A percentile compares a stretch with the other conserved stretches of the same genome.
Evolutionary conservation across 2,329 filamentous ascomycete species (phyloP).

Genomic region (Stagonosporopsis rhizophila): DNA sequence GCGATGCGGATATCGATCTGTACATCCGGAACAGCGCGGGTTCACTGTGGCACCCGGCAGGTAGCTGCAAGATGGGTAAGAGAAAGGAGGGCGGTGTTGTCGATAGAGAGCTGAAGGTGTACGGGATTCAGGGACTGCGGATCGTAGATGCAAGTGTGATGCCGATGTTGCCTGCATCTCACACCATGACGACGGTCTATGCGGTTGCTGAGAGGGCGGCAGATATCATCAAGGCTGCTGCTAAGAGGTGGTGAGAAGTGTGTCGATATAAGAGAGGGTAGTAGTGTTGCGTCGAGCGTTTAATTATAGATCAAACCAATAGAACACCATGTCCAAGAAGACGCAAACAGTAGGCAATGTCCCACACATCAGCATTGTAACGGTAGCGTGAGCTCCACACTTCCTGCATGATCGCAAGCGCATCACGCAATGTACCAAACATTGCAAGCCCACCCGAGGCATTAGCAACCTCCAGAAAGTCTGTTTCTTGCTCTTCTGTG

Average conservation of each 20-base stretch:
- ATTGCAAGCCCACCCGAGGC: conserved; percentile 24
- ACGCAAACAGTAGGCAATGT: conserved; percentile 1
- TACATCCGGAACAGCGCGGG: conserved; percentile 22
- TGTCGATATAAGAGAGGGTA: not conserved
- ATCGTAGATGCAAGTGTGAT: conserved; percentile 30
- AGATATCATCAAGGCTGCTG: conserved; percentile 10
- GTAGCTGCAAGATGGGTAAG: conserved; percentile 36
- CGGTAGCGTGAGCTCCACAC: conserved; percentile 35
- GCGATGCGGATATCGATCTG: conserved; percentile 26
- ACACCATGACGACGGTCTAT: conserved; percentile 33
- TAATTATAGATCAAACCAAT: not conserved
- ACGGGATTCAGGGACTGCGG: conserved; percentile 32
- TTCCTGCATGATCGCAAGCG: conserved; percentile 48
- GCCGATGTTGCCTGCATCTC: conserved; percentile 27
- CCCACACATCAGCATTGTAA: not conserved
- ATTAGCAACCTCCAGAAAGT: conserved; percentile 33
- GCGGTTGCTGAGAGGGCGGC: conserved; percentile 30
- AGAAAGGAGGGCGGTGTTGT: conserved; percentile 40
- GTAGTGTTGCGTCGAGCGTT: not conserved
- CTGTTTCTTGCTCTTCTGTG: conserved; percentile 16
- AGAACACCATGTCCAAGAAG: conserved; percentile 1
- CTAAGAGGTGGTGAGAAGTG: not conserved
- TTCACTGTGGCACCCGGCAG: conserved; percentile 37
- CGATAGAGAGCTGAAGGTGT: conserved; percentile 32
- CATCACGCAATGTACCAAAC: conserved; percentile 38